These are phyloP conservation scores for Phytophthora nicotianae DNA, from an alignment of 352 stramenopile species.

Conservation along the genomic window DNA sequence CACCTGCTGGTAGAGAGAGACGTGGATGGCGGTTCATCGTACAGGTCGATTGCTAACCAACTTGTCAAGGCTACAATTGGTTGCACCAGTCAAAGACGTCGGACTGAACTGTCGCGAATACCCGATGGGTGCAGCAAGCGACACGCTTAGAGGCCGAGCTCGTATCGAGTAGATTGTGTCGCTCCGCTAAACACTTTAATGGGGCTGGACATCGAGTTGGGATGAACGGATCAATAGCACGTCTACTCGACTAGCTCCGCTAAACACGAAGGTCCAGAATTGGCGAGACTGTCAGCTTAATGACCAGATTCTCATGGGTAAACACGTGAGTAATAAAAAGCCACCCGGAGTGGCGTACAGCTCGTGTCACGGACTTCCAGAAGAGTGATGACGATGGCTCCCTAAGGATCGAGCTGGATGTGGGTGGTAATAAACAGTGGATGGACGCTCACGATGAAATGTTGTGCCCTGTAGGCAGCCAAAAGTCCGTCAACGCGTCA, in stretches of 20 bases:
- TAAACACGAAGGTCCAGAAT: conserved; percentile 86
- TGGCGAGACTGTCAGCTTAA: conserved; percentile 69
- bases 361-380: conserved; percentile 41
- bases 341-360: conserved; percentile 69
- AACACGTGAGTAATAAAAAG: conserved; percentile 32
- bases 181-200: too few relatives aligned
- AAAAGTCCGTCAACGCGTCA: conserved; percentile 58
- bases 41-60: conserved; percentile 15
- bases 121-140: neutral
- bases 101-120: conserved; percentile 11
- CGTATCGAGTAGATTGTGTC: neutral
- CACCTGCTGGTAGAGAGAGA: neutral
- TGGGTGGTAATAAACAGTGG: conserved; percentile 53
- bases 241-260: conserved; percentile 89
- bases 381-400: conserved; percentile 22
- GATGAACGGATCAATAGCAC: conserved; percentile 95
- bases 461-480: conserved; percentile 59
- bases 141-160: too few relatives aligned
- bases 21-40: neutral
- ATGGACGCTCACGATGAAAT: conserved; percentile 70
- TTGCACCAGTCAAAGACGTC: conserved; percentile 11
- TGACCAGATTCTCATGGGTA: conserved; percentile 62
- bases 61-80: conserved; percentile 1
- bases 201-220: conserved; percentile 96
- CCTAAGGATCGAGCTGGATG: conserved; percentile 51